phyloP scores from a whole-genome alignment of 306 rosid species.

The Dryas drummondii region DNA sequence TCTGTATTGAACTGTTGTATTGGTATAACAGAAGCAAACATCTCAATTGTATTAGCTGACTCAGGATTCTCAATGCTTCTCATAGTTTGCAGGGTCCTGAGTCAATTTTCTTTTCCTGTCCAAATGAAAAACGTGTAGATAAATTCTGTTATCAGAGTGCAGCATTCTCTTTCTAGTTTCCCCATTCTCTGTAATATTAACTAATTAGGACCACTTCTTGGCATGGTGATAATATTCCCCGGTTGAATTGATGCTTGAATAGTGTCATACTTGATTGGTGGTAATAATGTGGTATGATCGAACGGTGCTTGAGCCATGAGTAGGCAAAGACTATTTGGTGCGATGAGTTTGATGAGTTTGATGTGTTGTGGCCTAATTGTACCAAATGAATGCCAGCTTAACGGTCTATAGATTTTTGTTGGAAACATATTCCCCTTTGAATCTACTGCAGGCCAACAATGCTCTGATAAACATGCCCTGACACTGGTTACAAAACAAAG shows the following conservation, averaged over 20 bases:
- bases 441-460: conserved; percentile 10
- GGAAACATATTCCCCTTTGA: not conserved
- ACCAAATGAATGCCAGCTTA: not conserved
- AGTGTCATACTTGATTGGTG: not conserved
- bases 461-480: not conserved
- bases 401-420: not conserved
- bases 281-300: too few species aligned
- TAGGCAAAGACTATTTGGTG: not conserved
- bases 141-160: conserved; percentile 1
- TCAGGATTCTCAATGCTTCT: conserved; percentile 19
- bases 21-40: conserved; percentile 40
- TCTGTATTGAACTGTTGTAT: conserved; percentile 60
- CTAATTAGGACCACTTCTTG: not conserved
- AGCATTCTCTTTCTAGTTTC: not conserved
- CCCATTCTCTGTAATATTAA: not conserved
- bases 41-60: conserved; percentile 42
- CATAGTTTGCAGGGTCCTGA: conserved; percentile 17
- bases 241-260: not conserved
- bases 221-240: not conserved
- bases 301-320: not conserved
- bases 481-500: not conserved
- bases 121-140: not conserved
- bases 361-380: not conserved
- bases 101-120: not conserved
- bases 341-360: conserved; percentile 20